phyloP scores from a whole-genome alignment of 139 green algal genomes.

The Nannochloris sp. region DNA sequence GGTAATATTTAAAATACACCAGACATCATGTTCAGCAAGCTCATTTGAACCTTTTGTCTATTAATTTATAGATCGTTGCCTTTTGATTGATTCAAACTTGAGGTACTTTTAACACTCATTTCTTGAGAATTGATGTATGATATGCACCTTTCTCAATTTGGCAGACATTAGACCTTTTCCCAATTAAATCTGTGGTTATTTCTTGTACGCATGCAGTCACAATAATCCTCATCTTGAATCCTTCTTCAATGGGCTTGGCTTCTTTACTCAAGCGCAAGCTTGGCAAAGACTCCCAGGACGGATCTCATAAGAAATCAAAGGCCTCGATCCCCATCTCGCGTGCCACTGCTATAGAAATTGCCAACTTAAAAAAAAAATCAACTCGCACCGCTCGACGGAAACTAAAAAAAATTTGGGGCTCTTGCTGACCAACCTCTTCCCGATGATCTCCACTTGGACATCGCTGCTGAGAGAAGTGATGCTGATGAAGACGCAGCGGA shows the following conservation, averaged over 20 bases:
- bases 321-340: not conserved
- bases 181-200: too few species aligned
- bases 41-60: too few species aligned
- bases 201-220: too few species aligned
- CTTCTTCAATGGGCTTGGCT: slow-evolving; percentile 16
- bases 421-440: not conserved
- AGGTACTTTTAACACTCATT: too few species aligned
- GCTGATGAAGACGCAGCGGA: not conserved
- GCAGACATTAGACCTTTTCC: too few species aligned
- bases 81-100: too few species aligned
- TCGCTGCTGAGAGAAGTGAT: not conserved
- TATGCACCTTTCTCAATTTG: too few species aligned
- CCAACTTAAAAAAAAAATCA: not conserved
- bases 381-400: slow-evolving; percentile 19
- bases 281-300: not conserved
- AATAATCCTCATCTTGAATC: too few species aligned
- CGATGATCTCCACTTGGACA: not conserved
- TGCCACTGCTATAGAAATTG: slow-evolving; percentile 1
- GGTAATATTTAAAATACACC: too few species aligned
- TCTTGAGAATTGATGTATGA: too few species aligned
- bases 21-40: too few species aligned
- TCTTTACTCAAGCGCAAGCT: slow-evolving; percentile 17
- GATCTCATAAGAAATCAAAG: not conserved
- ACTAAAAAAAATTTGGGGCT: slow-evolving; percentile 18
- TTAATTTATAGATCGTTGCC: too few species aligned